A percentile compares a stretch with the other conserved stretches of the same genome.
These are phyloP conservation scores for Yamadazyma aaseri DNA, from an alignment of 1,139 yeast genomes.

Conservation along the genomic window DNA sequence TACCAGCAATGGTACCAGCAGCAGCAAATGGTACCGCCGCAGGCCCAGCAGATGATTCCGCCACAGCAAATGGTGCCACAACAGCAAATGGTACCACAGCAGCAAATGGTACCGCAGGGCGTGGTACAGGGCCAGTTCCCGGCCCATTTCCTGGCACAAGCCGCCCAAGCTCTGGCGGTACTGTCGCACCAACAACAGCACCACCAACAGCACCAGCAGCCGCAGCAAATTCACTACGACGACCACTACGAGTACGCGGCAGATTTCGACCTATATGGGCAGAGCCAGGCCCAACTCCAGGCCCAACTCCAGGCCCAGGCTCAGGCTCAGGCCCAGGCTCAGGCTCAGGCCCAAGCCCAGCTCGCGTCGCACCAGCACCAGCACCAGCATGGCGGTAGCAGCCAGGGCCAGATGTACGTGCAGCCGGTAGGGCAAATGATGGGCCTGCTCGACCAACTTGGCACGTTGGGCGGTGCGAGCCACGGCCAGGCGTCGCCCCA, in stretches of 20 bases:
- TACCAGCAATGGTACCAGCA: conserved; percentile 14
- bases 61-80: conserved; percentile 10
- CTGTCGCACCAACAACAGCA: conserved; percentile 7
- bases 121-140: conserved; percentile 8
- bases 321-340: conserved; percentile 8
- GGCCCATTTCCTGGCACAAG: conserved; percentile 3
- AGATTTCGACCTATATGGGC: conserved; percentile 4
- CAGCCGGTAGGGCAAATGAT: too few relatives aligned
- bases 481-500: conserved; percentile 5
- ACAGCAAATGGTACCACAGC: conserved; percentile 2
- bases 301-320: conserved; percentile 9
- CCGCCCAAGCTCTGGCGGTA: background rate
- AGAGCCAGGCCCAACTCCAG: conserved; percentile 4
- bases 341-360: conserved; percentile 11
- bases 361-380: conserved; percentile 11
- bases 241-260: conserved; percentile 4
- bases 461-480: too few relatives aligned
- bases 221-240: conserved; percentile 1
- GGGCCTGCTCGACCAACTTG: conserved; percentile 1
- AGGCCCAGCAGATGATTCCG: conserved; percentile 11
- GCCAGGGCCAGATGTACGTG: conserved; percentile 4
- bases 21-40: conserved; percentile 13
- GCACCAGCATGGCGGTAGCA: conserved; percentile 7
- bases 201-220: conserved; percentile 3
- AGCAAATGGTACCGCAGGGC: conserved; percentile 3